phyloP scores from a whole-genome alignment of 73 alveolate genomes.

The Paramecium primaurelia region DNA sequence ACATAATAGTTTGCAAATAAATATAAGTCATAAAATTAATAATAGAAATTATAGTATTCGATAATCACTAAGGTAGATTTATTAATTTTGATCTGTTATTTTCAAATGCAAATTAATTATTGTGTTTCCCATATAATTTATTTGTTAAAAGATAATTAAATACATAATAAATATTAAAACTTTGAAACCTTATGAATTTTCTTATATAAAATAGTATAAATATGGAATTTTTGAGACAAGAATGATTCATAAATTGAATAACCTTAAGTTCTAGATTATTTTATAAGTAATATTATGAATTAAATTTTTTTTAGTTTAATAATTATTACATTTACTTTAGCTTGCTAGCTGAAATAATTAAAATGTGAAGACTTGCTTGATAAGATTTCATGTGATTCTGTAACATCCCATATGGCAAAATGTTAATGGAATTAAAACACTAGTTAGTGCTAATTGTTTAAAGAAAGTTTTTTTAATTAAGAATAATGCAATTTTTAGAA shows the following conservation, averaged over 20 bases:
- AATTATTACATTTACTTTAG: not conserved
- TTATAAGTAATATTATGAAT: not conserved
- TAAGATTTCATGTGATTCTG: not conserved
- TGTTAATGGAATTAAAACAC: not conserved
- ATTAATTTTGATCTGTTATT: not conserved
- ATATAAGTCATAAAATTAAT: not conserved
- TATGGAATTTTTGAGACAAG: not conserved
- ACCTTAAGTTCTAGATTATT: not conserved
- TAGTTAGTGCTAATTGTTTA: not conserved
- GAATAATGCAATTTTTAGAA: not conserved
- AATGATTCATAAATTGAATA: not conserved
- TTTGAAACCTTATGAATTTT: not conserved
- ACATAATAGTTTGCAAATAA: not conserved
- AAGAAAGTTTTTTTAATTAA: not conserved
- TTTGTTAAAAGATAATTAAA: not conserved
- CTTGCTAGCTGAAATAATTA: not conserved
- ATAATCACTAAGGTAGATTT: not conserved
- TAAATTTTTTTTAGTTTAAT: not conserved
- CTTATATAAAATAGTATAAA: not conserved
- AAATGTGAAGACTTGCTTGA: not conserved
- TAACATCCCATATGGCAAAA: not conserved
- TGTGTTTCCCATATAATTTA: not conserved
- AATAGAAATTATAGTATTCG: not conserved
- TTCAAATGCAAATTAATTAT: not conserved
- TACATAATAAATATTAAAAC: not conserved